phyloP scores from a whole-genome alignment of 192 early-diverging fungal genomes.

The Piromyces finnis region DNA sequence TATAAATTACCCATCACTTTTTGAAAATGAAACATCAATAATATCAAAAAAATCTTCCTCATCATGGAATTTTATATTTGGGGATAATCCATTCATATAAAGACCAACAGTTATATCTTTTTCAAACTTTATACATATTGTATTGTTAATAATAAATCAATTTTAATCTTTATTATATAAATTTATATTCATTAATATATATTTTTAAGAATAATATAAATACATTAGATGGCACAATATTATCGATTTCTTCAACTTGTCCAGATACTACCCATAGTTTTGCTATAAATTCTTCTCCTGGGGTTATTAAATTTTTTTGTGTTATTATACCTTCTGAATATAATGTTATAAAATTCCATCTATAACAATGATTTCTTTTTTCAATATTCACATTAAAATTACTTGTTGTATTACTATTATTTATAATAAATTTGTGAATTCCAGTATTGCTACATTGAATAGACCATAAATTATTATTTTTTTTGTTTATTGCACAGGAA shows the following conservation, averaged over 20 bases:
- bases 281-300: not conserved
- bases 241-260: not conserved
- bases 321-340: not conserved
- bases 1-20: not conserved
- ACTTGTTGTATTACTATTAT: not conserved
- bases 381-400: not conserved
- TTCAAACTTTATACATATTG: not conserved
- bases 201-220: too few species aligned
- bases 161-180: not conserved
- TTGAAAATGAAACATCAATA: not conserved
- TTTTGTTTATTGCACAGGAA: not conserved
- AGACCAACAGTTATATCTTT: not conserved
- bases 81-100: not conserved
- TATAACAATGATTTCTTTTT: not conserved
- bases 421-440: not conserved
- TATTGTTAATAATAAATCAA: too few species aligned
- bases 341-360: not conserved
- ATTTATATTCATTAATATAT: too few species aligned
- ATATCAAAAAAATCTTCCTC: not conserved
- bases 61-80: not conserved
- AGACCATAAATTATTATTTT: not conserved
- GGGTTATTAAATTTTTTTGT: not conserved
- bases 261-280: not conserved
- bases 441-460: not conserved
- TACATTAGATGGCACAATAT: not conserved